These are phyloP conservation scores for Biscogniauxia marginata DNA, from an alignment of 2,329 filamentous ascomycete species.

Conservation along the genomic window DNA sequence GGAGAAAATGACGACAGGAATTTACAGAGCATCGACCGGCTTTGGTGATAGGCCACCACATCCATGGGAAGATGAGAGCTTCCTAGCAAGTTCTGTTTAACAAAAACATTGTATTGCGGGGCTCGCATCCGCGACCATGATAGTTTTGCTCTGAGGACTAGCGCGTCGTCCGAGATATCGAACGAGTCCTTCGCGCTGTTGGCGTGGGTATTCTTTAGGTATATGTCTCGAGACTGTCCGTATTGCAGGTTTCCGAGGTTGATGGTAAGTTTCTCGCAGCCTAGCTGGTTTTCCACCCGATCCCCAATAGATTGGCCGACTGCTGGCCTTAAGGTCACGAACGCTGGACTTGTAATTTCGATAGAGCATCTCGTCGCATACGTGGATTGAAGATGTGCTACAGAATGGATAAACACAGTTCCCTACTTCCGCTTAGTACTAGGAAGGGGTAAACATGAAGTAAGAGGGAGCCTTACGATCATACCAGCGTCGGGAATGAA, in stretches of 20 bases:
- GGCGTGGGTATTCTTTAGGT: slow-evolving; percentile 36
- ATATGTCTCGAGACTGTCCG: slow-evolving; percentile 59
- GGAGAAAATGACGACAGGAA: slow-evolving; percentile 48
- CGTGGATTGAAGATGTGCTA: slow-evolving; percentile 60
- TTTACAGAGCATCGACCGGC: slow-evolving; percentile 48
- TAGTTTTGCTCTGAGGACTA: slow-evolving; percentile 35
- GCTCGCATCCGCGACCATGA: slow-evolving; percentile 31
- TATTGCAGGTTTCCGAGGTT: slow-evolving; percentile 55
- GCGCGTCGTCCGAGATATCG: slow-evolving; percentile 7
- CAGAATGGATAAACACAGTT: slow-evolving; percentile 61
- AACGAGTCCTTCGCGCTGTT: slow-evolving; percentile 7
- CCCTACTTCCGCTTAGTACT: slow-evolving; percentile 34
- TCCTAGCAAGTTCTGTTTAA: slow-evolving; percentile 19
- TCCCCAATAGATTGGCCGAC: slow-evolving; percentile 40
- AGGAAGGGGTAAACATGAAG: background rate
- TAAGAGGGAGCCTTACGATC: slow-evolving; percentile 42
- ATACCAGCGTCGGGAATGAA: slow-evolving; percentile 63
- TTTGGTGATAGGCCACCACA: slow-evolving; percentile 51
- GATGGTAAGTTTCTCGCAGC: slow-evolving; percentile 35
- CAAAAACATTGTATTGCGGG: background rate
- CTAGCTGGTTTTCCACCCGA: slow-evolving; percentile 20
- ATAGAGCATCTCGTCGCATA: slow-evolving; percentile 50
- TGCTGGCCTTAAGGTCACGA: slow-evolving; percentile 39
- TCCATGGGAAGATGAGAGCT: slow-evolving; percentile 27
- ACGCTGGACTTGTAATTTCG: slow-evolving; percentile 38